Percentiles rank a stretch among this genome's conserved stretches.
phyloP scores from a whole-genome alignment of 371 early-diverging fungal genomes.

The Lichtheimia corymbifera region DNA sequence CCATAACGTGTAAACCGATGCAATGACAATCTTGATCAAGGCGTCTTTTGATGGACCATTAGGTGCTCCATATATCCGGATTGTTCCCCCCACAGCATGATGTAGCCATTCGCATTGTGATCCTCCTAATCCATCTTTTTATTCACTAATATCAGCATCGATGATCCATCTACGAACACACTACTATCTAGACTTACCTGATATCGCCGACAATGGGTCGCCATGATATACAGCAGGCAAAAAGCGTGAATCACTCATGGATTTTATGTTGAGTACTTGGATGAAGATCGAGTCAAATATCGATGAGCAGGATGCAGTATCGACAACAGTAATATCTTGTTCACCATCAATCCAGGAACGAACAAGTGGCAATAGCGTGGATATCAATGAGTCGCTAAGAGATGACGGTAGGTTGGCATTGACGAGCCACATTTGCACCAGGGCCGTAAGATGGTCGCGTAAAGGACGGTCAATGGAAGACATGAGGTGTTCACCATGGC shows the following conservation, averaged over 20 bases:
- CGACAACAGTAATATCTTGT: neutral
- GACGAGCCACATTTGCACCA: conserved; percentile 2
- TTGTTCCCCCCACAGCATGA: conserved; percentile 15
- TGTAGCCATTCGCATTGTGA: conserved; percentile 5
- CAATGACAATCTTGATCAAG: conserved; percentile 15
- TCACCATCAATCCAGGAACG: conserved; percentile 2
- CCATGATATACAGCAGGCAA: conserved; percentile 25
- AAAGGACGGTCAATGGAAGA: neutral
- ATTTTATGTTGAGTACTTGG: conserved; percentile 9
- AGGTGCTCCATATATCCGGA: conserved; percentile 19
- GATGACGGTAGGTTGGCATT: conserved; percentile 1
- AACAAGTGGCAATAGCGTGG: neutral
- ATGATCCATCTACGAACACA: neutral
- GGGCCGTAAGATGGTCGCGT: neutral
- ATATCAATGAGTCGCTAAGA: neutral
- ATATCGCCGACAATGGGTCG: conserved; percentile 9
- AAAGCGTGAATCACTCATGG: conserved; percentile 22
- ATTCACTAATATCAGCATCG: neutral
- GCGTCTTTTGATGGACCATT: neutral
- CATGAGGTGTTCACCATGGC: neutral
- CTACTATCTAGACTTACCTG: conserved; percentile 9
- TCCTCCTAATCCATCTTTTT: conserved; percentile 14
- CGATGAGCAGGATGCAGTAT: neutral
- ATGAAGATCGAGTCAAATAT: conserved; percentile 5
- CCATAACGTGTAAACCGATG: conserved; percentile 52